phyloP scores from a whole-genome alignment of 2,329 filamentous ascomycete genomes.

The Aspergillus piperis region DNA sequence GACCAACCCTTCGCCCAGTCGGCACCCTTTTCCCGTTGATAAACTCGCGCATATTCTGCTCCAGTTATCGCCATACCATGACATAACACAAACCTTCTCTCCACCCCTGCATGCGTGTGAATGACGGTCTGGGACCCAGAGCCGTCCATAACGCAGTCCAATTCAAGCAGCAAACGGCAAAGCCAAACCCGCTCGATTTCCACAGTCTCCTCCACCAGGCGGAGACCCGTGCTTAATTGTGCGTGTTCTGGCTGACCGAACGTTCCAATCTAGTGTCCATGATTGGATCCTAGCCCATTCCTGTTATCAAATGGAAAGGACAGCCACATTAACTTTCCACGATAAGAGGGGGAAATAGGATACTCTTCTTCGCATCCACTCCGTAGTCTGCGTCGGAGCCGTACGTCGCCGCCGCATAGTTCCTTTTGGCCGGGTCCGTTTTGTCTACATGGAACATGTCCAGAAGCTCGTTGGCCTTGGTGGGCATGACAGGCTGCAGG shows the following conservation, averaged over 20 bases:
- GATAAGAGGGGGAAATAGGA: conserved; percentile 55
- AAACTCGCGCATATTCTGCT: conserved; percentile 29
- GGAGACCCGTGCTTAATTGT: conserved; percentile 21
- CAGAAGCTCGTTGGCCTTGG: conserved; percentile 70
- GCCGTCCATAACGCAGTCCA: background rate
- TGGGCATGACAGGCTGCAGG: conserved; percentile 87
- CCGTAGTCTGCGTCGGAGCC: conserved; percentile 73
- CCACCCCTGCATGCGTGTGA: background rate
- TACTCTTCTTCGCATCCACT: conserved; percentile 46
- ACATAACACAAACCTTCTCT: conserved; percentile 26
- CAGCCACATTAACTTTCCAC: conserved; percentile 36
- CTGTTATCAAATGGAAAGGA: conserved; percentile 32
- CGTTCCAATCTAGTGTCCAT: background rate
- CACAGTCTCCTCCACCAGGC: background rate
- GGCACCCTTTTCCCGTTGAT: conserved; percentile 32
- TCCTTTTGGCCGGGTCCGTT: conserved; percentile 54
- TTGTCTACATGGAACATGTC: conserved; percentile 73
- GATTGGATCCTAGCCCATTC: conserved; percentile 22
- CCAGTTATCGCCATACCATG: conserved; percentile 19
- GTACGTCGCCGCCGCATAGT: conserved; percentile 62
- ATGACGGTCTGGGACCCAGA: background rate
- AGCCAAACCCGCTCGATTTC: background rate
- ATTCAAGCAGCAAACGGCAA: background rate
- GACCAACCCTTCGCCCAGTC: conserved; percentile 24
- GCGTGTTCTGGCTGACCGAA: conserved; percentile 12